Conservation (phyloP, 2,329 filamentous ascomycete genomes). For the Neurospora crassa region DNA sequence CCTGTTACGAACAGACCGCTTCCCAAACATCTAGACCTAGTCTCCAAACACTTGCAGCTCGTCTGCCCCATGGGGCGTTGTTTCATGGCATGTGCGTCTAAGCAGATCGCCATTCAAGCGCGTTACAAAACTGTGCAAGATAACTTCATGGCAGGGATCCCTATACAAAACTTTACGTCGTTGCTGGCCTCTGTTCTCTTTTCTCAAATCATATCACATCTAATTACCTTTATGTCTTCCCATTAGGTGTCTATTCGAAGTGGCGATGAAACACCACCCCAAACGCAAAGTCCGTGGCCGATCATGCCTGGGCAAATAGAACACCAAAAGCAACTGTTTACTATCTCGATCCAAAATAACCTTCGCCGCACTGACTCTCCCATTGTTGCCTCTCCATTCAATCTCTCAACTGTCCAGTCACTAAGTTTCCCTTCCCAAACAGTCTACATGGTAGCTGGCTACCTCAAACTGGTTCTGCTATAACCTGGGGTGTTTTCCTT, state of each 20-base stretch:
- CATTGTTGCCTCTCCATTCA: background rate
- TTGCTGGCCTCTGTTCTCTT: background rate
- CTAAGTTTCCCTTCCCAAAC: background rate
- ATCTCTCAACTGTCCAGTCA: background rate
- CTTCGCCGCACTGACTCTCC: background rate
- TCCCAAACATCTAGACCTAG: background rate
- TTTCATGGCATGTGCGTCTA: background rate
- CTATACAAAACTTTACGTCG: background rate
- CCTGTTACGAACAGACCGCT: background rate
- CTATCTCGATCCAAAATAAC: background rate
- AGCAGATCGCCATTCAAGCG: background rate
- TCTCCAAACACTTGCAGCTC: background rate
- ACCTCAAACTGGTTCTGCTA: background rate
- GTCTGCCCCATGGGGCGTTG: background rate
- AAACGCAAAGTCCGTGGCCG: background rate
- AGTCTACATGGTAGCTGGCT: background rate
- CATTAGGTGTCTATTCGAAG: background rate
- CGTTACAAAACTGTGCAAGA: background rate
- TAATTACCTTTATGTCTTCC: background rate
- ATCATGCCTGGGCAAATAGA: background rate
- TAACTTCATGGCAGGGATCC: background rate
- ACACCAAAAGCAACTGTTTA: background rate
- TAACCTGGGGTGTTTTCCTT: background rate
- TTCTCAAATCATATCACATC: background rate
- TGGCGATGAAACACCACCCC: background rate